Percentiles rank a stretch among this genome's conserved stretches.
Conservation (phyloP, 352 stramenopile genomes). For the Globisporangium canariense region DNA sequence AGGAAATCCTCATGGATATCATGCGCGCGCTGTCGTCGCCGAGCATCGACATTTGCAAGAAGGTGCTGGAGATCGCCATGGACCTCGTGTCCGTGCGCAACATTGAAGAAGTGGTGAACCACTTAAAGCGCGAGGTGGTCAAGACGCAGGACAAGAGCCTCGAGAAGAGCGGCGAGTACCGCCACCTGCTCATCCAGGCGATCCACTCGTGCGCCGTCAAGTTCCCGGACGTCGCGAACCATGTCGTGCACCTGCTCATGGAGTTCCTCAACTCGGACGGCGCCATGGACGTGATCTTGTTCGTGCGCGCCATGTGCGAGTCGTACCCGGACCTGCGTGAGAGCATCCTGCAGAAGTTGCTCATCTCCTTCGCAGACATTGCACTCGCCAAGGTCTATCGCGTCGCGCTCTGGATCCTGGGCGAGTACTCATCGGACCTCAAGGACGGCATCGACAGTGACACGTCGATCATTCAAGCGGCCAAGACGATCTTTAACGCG, state of each 20-base stretch:
- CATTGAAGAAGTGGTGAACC: slow-evolving; percentile 95
- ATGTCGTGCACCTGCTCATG: slow-evolving; percentile 98
- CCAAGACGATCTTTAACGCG: slow-evolving; percentile 87
- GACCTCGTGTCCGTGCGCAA: slow-evolving; percentile 96
- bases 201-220: slow-evolving; percentile 98
- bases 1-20: slow-evolving; percentile 99
- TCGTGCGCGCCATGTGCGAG: slow-evolving; percentile 98
- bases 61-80: slow-evolving; percentile 98
- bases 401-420: slow-evolving; percentile 96
- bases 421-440: slow-evolving; percentile 86
- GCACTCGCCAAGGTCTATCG: slow-evolving; percentile 94
- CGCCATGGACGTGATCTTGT: slow-evolving; percentile 98
- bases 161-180: slow-evolving; percentile 96
- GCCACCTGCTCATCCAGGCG: slow-evolving; percentile 96
- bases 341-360: slow-evolving; percentile 93
- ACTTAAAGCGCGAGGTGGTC: slow-evolving; percentile 89
- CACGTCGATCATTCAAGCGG: slow-evolving; percentile 72
- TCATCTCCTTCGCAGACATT: slow-evolving; percentile 94
- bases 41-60: slow-evolving; percentile 98
- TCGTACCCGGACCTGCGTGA: slow-evolving; percentile 93
- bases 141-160: slow-evolving; percentile 88
- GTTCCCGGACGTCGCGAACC: slow-evolving; percentile 97
- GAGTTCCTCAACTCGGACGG: slow-evolving; percentile 97
- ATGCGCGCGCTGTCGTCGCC: slow-evolving; percentile 95
- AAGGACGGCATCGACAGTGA: slow-evolving; percentile 39